Evolutionary conservation across 2,329 filamentous ascomycete species (phyloP).

Genomic region (Tolypocladium album): DNA sequence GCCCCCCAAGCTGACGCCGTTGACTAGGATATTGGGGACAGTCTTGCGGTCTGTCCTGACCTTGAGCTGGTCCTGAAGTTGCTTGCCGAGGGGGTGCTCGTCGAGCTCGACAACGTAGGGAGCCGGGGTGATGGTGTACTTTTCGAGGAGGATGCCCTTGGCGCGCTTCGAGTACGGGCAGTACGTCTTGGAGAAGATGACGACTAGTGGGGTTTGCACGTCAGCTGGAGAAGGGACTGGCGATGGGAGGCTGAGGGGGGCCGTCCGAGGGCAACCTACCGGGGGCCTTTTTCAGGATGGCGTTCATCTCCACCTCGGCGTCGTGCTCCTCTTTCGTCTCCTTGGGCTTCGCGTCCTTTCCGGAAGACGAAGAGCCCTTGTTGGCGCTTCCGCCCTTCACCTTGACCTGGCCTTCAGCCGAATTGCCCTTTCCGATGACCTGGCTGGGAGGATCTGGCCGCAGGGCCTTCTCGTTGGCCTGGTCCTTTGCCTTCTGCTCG

Average conservation of each 20-base stretch:
- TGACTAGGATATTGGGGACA: constrained; percentile 85
- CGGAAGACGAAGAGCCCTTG: constrained; percentile 12
- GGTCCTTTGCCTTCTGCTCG: constrained; percentile 57
- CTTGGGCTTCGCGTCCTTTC: constrained; percentile 22
- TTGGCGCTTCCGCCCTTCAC: constrained; percentile 13
- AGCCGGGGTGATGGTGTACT: constrained; percentile 71
- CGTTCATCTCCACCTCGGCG: constrained; percentile 61
- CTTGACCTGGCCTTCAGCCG: constrained; percentile 38
- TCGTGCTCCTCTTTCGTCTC: constrained; percentile 50
- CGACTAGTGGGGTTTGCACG: constrained; percentile 43
- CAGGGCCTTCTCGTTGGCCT: constrained; percentile 55
- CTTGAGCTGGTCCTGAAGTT: constrained; percentile 61
- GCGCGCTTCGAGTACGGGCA: constrained; percentile 80
- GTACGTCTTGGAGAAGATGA: constrained; percentile 93
- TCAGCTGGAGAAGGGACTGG: not conserved
- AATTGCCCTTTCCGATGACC: constrained; percentile 48
- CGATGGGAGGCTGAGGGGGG: too few relatives aligned
- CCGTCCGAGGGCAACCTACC: constrained; percentile 40
- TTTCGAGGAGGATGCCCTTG: constrained; percentile 73
- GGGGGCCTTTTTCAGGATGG: constrained; percentile 74
- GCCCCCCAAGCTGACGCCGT: constrained; percentile 81
- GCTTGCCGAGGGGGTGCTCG: constrained; percentile 59
- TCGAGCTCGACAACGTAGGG: constrained; percentile 91
- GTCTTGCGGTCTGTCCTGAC: constrained; percentile 71
- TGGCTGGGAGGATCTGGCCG: constrained; percentile 48